A percentile compares a stretch with the other conserved stretches of the same genome.
These are phyloP conservation scores for Xylariaceae sp. DNA, from an alignment of 2,329 filamentous ascomycete genomes.

Conservation along the genomic window DNA sequence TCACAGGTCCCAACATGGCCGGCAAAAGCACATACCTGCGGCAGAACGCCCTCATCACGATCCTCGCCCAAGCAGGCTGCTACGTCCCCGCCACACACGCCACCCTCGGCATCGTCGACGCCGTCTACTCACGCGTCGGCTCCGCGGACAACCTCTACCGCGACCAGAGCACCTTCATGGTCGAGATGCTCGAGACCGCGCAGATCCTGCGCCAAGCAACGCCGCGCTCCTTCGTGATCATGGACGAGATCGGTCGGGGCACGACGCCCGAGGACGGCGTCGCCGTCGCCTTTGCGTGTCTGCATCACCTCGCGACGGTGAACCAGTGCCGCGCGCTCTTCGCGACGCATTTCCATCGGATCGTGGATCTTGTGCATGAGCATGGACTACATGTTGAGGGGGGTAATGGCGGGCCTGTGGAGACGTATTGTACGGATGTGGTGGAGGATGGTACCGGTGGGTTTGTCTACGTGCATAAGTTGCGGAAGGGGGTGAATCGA, in stretches of 20 bases:
- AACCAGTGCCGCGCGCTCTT: constrained; percentile 81
- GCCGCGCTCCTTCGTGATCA: constrained; percentile 81
- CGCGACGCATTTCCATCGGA: constrained; percentile 86
- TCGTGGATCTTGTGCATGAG: constrained; percentile 68
- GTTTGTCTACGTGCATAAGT: constrained; percentile 81
- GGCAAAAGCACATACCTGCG: constrained; percentile 95
- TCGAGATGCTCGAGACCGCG: constrained; percentile 97
- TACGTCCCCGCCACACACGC: constrained; percentile 88
- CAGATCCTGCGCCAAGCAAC: constrained; percentile 84
- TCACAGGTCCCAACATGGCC: constrained; percentile 94
- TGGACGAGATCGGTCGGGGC: constrained; percentile 95
- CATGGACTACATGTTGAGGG: constrained; percentile 39
- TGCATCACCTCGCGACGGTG: constrained; percentile 74
- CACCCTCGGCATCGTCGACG: constrained; percentile 86
- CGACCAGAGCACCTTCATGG: constrained; percentile 98
- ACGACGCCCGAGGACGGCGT: constrained; percentile 90
- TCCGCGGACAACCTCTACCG: constrained; percentile 92
- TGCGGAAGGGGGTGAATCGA: constrained; percentile 77
- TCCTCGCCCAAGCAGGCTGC: constrained; percentile 86
- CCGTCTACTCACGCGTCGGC: constrained; percentile 88
- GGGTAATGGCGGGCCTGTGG: constrained; percentile 42
- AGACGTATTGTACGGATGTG: constrained; percentile 84
- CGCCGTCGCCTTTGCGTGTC: constrained; percentile 81
- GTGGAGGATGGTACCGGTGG: constrained; percentile 63
- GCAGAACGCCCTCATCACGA: constrained; percentile 90